These are phyloP conservation scores for Tylopilus sp. DNA, from an alignment of 1,284 basidiomycete species.

Conservation along the genomic window DNA sequence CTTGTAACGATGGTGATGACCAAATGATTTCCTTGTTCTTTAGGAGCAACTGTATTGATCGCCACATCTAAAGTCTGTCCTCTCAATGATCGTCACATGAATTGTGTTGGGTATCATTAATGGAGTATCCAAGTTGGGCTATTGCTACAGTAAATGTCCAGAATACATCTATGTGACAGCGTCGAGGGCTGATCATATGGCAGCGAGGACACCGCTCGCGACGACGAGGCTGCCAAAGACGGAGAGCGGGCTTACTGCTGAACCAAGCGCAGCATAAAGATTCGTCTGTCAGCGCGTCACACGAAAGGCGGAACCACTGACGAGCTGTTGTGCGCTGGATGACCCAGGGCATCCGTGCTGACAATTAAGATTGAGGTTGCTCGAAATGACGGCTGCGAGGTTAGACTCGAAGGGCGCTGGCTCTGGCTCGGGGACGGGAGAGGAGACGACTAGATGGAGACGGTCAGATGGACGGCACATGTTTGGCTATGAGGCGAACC, in stretches of 20 bases:
- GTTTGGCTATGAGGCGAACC: background rate
- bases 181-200: conserved; percentile 9
- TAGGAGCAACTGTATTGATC: background rate
- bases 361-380: conserved; percentile 26
- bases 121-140: conserved; percentile 6
- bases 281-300: background rate
- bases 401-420: conserved; percentile 23
- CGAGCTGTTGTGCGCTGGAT: conserved; percentile 21
- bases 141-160: conserved; percentile 22
- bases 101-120: conserved; percentile 8
- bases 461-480: background rate
- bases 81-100: background rate
- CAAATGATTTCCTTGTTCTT: background rate
- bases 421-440: conserved; percentile 23
- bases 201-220: conserved; percentile 18
- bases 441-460: conserved; percentile 13
- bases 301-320: conserved; percentile 5
- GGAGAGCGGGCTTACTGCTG: conserved; percentile 14
- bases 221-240: conserved; percentile 24
- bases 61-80: background rate
- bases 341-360: conserved; percentile 23
- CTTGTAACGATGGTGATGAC: conserved; percentile 1
- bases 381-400: conserved; percentile 16
- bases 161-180: conserved; percentile 5
- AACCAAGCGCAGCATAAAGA: conserved; percentile 18